Evolutionary conservation across 164 flowering plant genomes (phyloP).

Genomic region (Litsea cubeba): DNA sequence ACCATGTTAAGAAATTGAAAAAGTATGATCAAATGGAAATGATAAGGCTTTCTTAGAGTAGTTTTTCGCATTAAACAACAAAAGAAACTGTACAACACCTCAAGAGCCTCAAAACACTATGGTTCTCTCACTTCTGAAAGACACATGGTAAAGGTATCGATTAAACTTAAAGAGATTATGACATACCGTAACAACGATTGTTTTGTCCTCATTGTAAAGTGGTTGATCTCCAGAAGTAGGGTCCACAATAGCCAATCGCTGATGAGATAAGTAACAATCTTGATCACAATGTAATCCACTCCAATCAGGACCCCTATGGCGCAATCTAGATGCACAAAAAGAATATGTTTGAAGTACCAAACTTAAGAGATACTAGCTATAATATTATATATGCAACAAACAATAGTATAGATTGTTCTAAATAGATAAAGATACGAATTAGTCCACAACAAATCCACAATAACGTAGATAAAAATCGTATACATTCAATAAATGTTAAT

Average conservation of each 20-base stretch:
- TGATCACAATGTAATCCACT: slow-evolving; percentile 77
- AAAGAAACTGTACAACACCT: not conserved
- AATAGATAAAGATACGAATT: too few relatives aligned
- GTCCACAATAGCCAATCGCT: slow-evolving; percentile 83
- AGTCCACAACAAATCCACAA: too few relatives aligned
- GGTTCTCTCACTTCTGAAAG: not conserved
- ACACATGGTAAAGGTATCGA: not conserved
- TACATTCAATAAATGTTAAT: too few relatives aligned
- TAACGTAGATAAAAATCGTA: too few relatives aligned
- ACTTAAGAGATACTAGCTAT: not conserved
- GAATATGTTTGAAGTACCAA: not conserved
- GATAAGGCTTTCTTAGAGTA: not conserved
- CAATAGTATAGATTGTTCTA: too few relatives aligned
- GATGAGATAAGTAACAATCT: slow-evolving; percentile 85
- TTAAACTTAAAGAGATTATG: not conserved
- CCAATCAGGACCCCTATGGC: slow-evolving; percentile 96
- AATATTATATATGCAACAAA: too few relatives aligned
- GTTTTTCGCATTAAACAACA: not conserved
- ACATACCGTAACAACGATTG: slow-evolving; percentile 73
- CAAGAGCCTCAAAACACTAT: not conserved
- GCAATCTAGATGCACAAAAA: slow-evolving; percentile 40
- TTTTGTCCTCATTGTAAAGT: slow-evolving; percentile 84
- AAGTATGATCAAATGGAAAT: too few relatives aligned
- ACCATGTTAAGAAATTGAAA: too few relatives aligned
- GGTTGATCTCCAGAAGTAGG: slow-evolving; percentile 98